phyloP scores from a whole-genome alignment of 257 asterid species.

The Gardenia jasminoides region DNA sequence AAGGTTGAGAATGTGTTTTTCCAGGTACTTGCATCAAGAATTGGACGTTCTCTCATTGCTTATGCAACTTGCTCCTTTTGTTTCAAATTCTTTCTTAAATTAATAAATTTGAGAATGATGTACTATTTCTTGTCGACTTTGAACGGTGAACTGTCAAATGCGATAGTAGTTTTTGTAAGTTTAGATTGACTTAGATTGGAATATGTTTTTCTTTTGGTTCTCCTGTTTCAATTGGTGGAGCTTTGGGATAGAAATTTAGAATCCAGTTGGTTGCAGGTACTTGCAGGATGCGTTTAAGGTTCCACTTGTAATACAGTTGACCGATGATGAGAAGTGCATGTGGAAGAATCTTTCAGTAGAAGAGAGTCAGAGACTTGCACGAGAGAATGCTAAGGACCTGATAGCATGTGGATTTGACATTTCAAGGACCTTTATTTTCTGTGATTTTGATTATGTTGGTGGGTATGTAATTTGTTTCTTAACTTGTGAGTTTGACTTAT shows the following conservation, averaged over 20 bases:
- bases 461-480: constrained; percentile 54
- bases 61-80: neutral
- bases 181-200: neutral
- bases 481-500: neutral
- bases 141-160: neutral
- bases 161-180: neutral
- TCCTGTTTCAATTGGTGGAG: neutral
- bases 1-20: neutral
- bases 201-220: neutral
- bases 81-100: neutral
- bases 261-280: constrained; percentile 44
- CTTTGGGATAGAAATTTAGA: neutral
- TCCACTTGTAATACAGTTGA: constrained; percentile 88
- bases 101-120: neutral
- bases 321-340: constrained; percentile 98
- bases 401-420: constrained; percentile 96
- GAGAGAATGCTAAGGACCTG: constrained; percentile 97
- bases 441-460: constrained; percentile 87
- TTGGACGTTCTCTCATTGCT: neutral
- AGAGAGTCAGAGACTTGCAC: constrained; percentile 92
- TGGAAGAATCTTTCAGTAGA: constrained; percentile 92
- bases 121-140: neutral
- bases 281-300: constrained; percentile 96
- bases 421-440: constrained; percentile 87
- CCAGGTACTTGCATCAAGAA: neutral